Base-by-base conservation (phyloP, 2,329 filamentous ascomycete genomes). In the Xylaria polymorpha region DNA sequence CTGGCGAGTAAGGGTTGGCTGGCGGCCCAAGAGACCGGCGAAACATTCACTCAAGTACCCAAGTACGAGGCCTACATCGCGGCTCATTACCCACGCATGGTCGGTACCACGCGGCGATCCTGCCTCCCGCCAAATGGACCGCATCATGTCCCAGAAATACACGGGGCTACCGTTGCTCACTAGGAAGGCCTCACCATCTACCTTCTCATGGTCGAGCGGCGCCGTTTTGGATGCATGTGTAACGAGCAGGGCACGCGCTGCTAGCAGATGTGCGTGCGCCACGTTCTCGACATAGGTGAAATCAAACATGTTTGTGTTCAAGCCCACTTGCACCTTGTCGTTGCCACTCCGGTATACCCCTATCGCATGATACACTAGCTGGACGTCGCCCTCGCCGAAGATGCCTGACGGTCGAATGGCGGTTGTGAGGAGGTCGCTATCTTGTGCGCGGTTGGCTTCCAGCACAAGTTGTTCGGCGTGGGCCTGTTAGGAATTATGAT, bases 71-170 rank as follows among this genome's bases (percentile, higher is more conserved):
- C 87, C 88, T 46, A 87, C 59, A 57, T 84, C 84, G 68, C 83
- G 83, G 56, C 85, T 80, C 71, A 91, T 82, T 6, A 80, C 78
- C 86, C 88, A 89, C 63, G 87, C 86, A 72, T 85, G 81, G 59
- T 84, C 83, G 5, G 83, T 85, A 22, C 87, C 87, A 67, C 81
- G 80, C 8, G 82, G 78, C 66, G 80, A 84, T 43, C 89, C 89
- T 12, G 87, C 87, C 50, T 85, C 85, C 71, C 82, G 83, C 93
- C 93, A 98, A 56, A 97, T 86, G 46, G 90, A 89, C 48, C 93
- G 87, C 68, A 92, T 89, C 78, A 97, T 92, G 80, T 97, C 94
- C 90, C 96, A 97, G 81, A 97, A 97, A 79, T 95, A 95, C 22
- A 97, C 85, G 5, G 95, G 95, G 74, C 89, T 85, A 81, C 94